These are phyloP conservation scores for Boletus fagicola DNA, from an alignment of 768 basidiomycete species.

Conservation along the genomic window DNA sequence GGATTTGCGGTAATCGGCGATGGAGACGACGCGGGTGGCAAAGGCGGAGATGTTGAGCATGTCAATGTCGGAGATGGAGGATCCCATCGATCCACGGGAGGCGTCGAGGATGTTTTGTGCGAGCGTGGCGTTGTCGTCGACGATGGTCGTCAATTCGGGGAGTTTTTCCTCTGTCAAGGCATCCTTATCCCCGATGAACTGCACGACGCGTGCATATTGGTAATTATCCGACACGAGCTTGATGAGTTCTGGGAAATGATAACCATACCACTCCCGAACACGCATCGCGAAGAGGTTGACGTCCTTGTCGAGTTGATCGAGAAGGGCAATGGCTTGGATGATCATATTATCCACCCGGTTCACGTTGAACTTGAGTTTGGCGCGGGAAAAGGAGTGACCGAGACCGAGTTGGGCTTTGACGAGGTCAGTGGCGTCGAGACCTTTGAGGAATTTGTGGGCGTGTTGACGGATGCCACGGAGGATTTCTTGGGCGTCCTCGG, in stretches of 20 bases:
- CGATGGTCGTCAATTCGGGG: slow-evolving; percentile 69
- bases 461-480: slow-evolving; percentile 92
- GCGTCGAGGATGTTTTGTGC: slow-evolving; percentile 96
- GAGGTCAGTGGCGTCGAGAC: slow-evolving; percentile 84
- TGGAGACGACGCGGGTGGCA: slow-evolving; percentile 84
- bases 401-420: slow-evolving; percentile 93
- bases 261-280: slow-evolving; percentile 98
- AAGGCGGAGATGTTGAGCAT: slow-evolving; percentile 95
- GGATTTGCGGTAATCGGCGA: slow-evolving; percentile 92
- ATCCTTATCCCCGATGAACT: slow-evolving; percentile 90
- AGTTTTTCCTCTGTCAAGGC: slow-evolving; percentile 75
- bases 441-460: slow-evolving; percentile 85
- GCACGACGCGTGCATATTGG: slow-evolving; percentile 82
- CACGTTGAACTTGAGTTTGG: slow-evolving; percentile 97
- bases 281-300: slow-evolving; percentile 99
- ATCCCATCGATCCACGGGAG: slow-evolving; percentile 91
- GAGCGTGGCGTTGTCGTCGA: slow-evolving; percentile 80
- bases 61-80: slow-evolving; percentile 86
- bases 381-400: slow-evolving; percentile 95
- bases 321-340: slow-evolving; percentile 96
- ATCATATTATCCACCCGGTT: slow-evolving; percentile 99
- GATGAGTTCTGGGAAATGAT: slow-evolving; percentile 97
- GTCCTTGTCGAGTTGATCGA: slow-evolving; percentile 99
- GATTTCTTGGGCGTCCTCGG: slow-evolving; percentile 77
- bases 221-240: slow-evolving; percentile 92